Base-by-base conservation (phyloP, 345 rosid species). In the Cardamine occulta region DNA sequence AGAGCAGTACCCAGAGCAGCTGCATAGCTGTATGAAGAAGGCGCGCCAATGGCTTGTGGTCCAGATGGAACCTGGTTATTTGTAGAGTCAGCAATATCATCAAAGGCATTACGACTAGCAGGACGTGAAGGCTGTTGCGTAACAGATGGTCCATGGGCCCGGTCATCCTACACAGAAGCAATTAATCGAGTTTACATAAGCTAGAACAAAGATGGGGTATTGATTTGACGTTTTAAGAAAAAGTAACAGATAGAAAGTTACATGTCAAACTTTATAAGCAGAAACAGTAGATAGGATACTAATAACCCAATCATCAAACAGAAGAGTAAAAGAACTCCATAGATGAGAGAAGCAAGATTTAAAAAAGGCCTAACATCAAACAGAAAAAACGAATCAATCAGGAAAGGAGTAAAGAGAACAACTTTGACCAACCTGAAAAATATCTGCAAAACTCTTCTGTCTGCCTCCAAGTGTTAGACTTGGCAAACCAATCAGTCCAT, bases 401-500 rank as follows among this genome's bases (percentile, higher is more conserved):
- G 2, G 2, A 34, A 2, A 34, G 2, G 11, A 1, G 11, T 8
- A 34, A 34, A 0, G 39, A 34, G 40, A 37, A 37, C 12, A 37
- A 37, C 40, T 45, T 45, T 15, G 9, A 32, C 58, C 59, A 74
- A 91, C 98, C 98, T 93, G 96, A 88, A 89, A 74, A 66, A 91
- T 91, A 80, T 93, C 98, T 4, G 90, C 86, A 63, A 89, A 85
- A 77, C 91, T 93, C 84, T 84, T 91, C 74, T 91, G 89, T 82
- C 86, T 86, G 57, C 84, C 82, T 9, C 97, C 98, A 44, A 89
- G 79, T 14, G 86, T 91, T 44, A 86, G 70, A 13, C 88, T 88
- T 0, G 86, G 85, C 79, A 91, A 85, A 40, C 97, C 98, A 71
- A 89, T 91, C 74, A 91, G 80, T 26, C 96, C 97, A 83, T 91